Conservation (phyloP, 1,139 yeast species). For the Suhomyces maxii region DNA sequence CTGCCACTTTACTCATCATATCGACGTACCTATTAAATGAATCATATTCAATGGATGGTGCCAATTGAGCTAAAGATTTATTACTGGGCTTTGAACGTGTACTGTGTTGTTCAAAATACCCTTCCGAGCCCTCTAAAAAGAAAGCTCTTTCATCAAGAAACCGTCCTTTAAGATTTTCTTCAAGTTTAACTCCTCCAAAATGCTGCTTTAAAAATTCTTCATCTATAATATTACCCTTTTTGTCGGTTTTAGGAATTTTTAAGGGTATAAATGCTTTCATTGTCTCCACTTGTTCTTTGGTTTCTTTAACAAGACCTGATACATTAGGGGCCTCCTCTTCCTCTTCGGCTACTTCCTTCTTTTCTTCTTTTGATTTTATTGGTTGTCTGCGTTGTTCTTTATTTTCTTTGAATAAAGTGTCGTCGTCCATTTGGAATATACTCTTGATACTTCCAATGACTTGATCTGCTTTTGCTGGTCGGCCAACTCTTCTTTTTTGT, state of each 20-base stretch:
- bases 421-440: slow-evolving; percentile 38
- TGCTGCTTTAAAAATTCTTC: slow-evolving; percentile 30
- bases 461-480: slow-evolving; percentile 38
- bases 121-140: slow-evolving; percentile 84
- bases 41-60: slow-evolving; percentile 64
- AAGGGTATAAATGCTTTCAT: slow-evolving; percentile 29
- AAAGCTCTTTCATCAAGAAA: slow-evolving; percentile 56
- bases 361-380: background rate
- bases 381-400: slow-evolving; percentile 2
- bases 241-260: slow-evolving; percentile 37
- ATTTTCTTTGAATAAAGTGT: slow-evolving; percentile 22
- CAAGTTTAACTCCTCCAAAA: slow-evolving; percentile 29
- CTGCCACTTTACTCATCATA: slow-evolving; percentile 44
- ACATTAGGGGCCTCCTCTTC: slow-evolving; percentile 22
- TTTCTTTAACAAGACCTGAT: slow-evolving; percentile 27
- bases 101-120: slow-evolving; percentile 82
- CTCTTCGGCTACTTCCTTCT: background rate
- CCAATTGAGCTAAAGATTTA: slow-evolving; percentile 63
- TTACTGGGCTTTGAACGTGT: slow-evolving; percentile 58
- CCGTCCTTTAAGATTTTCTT: slow-evolving; percentile 26
- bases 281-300: slow-evolving; percentile 6
- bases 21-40: slow-evolving; percentile 56
- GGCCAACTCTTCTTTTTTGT: slow-evolving; percentile 25
- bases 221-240: slow-evolving; percentile 33
- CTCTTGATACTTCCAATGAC: slow-evolving; percentile 35